Evolutionary conservation across 148 eudicot species (phyloP), one percentile per base, ranked within the genome.

Genomic region (Beta vulgaris): DNA sequence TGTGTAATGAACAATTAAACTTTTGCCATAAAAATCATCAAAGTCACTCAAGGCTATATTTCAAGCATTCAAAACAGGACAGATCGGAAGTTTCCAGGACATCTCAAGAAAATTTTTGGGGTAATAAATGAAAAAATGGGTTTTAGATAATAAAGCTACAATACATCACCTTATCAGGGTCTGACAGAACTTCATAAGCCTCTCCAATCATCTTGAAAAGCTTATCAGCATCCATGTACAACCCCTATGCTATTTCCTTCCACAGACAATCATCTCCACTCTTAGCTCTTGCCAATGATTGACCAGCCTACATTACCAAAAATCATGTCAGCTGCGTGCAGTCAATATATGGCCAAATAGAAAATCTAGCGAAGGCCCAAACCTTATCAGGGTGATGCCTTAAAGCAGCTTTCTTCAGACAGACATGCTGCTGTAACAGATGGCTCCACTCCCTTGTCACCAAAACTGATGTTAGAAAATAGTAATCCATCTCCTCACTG

Each of bases 301-400:
- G 96, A 72, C 92, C 90, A 81, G 96, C 92, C 99, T 95, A 72
- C 18, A 84, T 64, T 55, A 68, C 37, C 46, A 72, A 68, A 54
- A 40, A 35, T 53, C 28, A 60, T 34, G 46, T 63, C 75, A 53
- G 69, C 55, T 42, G 72, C 54, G 51, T 43, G 65, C 28, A 68
- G 48, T 39, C 7, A 31, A 43, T 12, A 40, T 34, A 25, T 66
- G 34, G 36, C 35, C n/a, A 76, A 55, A 54, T 28, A 1, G 72
- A 69, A 68, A 32, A 71, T n/a, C 29, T 25, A 68, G 73, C 40
- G 43, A 49, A 40, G 63, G 28, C 44, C 53, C 35, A 37, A 78
- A 92, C 99, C 97, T 95, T 95, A 84, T 95, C 99, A 19, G 99
- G 99, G 73, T 95, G 99, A 87, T 95, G 96, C 61, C 78, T 89